Conservation (phyloP, 805 yeast species). For the Schizosaccharomyces octosporus region DNA sequence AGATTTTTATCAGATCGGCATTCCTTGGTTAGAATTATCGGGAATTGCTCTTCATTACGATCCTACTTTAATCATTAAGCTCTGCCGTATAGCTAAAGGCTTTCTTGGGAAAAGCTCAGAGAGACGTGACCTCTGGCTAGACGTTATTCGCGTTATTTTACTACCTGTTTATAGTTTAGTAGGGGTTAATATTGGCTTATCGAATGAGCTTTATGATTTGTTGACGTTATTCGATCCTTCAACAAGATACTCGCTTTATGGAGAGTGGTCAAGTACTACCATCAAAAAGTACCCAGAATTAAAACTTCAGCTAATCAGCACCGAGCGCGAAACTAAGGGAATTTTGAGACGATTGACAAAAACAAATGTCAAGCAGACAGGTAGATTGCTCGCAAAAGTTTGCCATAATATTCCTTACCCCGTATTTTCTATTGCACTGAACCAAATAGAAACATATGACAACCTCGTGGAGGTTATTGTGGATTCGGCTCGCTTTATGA, state of each 20-base stretch:
- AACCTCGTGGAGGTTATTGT: conserved; percentile 60
- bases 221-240: conserved; percentile 32
- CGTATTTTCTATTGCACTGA: conserved; percentile 41
- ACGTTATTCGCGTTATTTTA: conserved; percentile 37
- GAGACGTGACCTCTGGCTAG: conserved; percentile 23
- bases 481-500: conserved; percentile 52
- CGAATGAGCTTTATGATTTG: conserved; percentile 34
- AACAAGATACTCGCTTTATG: conserved; percentile 51
- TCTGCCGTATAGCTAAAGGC: conserved; percentile 32
- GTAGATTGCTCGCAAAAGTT: conserved; percentile 45
- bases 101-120: not conserved
- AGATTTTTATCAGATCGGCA: not conserved
- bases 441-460: conserved; percentile 77
- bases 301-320: conserved; percentile 33
- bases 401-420: conserved; percentile 60
- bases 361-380: conserved; percentile 49
- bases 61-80: conserved; percentile 18
- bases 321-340: conserved; percentile 59
- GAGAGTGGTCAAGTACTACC: conserved; percentile 40
- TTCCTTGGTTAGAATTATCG: not conserved
- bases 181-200: conserved; percentile 31
- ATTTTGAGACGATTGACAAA: conserved; percentile 58
- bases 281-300: conserved; percentile 32
- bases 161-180: conserved; percentile 36
- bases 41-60: not conserved